Conservation (phyloP, 768 basidiomycete genomes). For the Naganishia kalamii region DNA sequence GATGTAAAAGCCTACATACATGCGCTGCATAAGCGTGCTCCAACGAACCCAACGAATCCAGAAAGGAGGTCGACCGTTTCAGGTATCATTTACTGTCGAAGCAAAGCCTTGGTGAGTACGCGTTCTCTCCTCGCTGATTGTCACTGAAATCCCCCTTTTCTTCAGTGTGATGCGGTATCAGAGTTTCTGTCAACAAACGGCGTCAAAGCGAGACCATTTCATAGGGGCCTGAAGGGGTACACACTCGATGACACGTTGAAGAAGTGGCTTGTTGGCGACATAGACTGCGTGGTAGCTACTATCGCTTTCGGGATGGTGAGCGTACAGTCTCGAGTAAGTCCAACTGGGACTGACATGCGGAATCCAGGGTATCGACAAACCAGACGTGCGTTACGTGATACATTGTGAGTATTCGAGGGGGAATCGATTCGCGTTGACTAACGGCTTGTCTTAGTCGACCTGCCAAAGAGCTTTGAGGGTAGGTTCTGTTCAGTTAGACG, state of each 20-base stretch:
- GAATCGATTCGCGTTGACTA: neutral
- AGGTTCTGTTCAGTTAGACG: neutral
- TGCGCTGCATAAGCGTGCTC: slow-evolving; percentile 23
- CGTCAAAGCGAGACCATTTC: slow-evolving; percentile 35
- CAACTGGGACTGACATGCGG: neutral
- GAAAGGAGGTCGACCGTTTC: slow-evolving; percentile 28
- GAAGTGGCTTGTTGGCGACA: slow-evolving; percentile 25
- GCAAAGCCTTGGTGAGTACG: slow-evolving; percentile 29
- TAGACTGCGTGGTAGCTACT: slow-evolving; percentile 31
- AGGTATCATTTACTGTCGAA: slow-evolving; percentile 44
- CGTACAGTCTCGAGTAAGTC: too few relatives aligned
- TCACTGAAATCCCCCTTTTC: neutral
- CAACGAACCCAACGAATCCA: slow-evolving; percentile 9
- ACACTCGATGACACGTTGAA: slow-evolving; percentile 30
- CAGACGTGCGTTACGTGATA: slow-evolving; percentile 47
- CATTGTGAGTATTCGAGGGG: slow-evolving; percentile 31
- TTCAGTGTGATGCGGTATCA: slow-evolving; percentile 39
- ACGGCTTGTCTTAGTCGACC: slow-evolving; percentile 25
- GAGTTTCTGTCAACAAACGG: slow-evolving; percentile 29
- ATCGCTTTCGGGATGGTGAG: slow-evolving; percentile 48
- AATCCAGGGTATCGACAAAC: slow-evolving; percentile 44
- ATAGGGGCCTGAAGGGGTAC: slow-evolving; percentile 26
- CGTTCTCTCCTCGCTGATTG: neutral
- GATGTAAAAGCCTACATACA: slow-evolving; percentile 40
- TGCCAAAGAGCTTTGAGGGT: slow-evolving; percentile 47